phyloP scores from a whole-genome alignment of 805 yeast genomes.

The Wickerhamiella dianesei region DNA sequence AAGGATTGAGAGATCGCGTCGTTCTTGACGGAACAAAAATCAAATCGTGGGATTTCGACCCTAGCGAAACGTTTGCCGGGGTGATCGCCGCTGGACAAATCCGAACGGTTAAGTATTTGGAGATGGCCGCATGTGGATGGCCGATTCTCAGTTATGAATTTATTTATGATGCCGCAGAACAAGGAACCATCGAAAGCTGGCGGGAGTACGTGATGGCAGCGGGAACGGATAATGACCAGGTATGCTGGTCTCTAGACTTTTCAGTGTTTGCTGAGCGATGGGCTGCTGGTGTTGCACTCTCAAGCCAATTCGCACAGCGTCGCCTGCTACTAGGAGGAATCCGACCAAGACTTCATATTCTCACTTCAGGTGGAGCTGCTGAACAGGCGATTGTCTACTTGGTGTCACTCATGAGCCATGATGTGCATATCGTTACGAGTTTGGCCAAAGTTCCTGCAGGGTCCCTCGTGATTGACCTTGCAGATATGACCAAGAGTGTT shows the following conservation, averaged over 20 bases:
- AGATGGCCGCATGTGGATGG: constrained; percentile 72
- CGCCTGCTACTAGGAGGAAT: constrained; percentile 8
- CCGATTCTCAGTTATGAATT: constrained; percentile 56
- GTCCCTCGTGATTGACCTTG: constrained; percentile 13
- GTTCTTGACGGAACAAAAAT: constrained; percentile 2
- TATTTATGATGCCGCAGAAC: constrained; percentile 36
- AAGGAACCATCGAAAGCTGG: constrained; percentile 30
- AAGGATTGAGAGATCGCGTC: constrained; percentile 6
- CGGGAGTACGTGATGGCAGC: constrained; percentile 51
- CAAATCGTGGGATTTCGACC: constrained; percentile 7
- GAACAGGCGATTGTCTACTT: not conserved
- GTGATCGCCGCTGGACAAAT: constrained; percentile 44
- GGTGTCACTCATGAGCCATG: not conserved
- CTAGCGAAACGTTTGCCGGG: constrained; percentile 42
- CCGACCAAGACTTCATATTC: not conserved
- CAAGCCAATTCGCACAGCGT: constrained; percentile 20
- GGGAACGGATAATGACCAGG: constrained; percentile 39
- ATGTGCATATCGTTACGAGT: not conserved
- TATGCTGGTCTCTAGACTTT: constrained; percentile 19
- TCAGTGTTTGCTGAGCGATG: constrained; percentile 10
- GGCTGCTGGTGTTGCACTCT: constrained; percentile 11
- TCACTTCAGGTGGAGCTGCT: not conserved
- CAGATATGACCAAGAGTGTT: not conserved
- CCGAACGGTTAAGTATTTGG: constrained; percentile 64
- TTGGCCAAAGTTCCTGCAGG: constrained; percentile 11